phyloP scores from a whole-genome alignment of 2,329 filamentous ascomycete species.

The Aspergillus glaucus region DNA sequence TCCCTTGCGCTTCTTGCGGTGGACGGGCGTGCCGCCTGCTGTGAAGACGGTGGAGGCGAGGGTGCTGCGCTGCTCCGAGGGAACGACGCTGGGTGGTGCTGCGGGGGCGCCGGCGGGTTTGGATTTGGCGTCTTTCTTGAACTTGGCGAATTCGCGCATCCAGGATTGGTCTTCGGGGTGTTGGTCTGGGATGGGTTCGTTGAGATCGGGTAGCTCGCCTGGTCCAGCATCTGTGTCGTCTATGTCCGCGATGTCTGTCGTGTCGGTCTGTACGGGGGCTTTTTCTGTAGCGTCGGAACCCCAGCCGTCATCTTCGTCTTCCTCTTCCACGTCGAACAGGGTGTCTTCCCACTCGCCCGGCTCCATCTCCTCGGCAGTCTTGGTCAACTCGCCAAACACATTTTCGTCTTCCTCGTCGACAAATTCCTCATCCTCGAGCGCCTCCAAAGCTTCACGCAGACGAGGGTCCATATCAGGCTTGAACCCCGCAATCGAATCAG shows the following conservation, averaged over 20 bases:
- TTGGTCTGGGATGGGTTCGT: slow-evolving; percentile 34
- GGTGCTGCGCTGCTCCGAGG: slow-evolving; percentile 38
- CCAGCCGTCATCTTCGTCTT: slow-evolving; percentile 69
- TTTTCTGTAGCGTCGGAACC: slow-evolving; percentile 90
- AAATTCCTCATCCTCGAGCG: slow-evolving; percentile 90
- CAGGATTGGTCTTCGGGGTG: slow-evolving; percentile 70
- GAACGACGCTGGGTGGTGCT: slow-evolving; percentile 30
- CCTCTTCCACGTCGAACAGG: slow-evolving; percentile 44
- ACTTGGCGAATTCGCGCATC: slow-evolving; percentile 88
- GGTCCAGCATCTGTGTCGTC: slow-evolving; percentile 37
- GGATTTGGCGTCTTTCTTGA: slow-evolving; percentile 68
- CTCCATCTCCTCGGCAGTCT: slow-evolving; percentile 65
- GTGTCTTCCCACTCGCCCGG: slow-evolving; percentile 69
- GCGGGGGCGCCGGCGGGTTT: slow-evolving; percentile 29
- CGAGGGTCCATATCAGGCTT: slow-evolving; percentile 97
- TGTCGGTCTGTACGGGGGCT: slow-evolving; percentile 45
- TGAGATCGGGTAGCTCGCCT: slow-evolving; percentile 31
- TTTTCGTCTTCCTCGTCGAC: slow-evolving; percentile 78
- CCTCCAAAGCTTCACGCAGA: slow-evolving; percentile 82
- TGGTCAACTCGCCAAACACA: slow-evolving; percentile 67
- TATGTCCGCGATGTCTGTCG: slow-evolving; percentile 19
- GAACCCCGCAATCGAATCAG: slow-evolving; percentile 86
- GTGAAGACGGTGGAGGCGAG: slow-evolving; percentile 42
- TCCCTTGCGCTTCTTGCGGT: slow-evolving; percentile 90
- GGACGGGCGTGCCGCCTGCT: slow-evolving; percentile 59